Conservation (phyloP, 2,329 filamentous ascomycete species). For the Fusarium chlamydosporum region DNA sequence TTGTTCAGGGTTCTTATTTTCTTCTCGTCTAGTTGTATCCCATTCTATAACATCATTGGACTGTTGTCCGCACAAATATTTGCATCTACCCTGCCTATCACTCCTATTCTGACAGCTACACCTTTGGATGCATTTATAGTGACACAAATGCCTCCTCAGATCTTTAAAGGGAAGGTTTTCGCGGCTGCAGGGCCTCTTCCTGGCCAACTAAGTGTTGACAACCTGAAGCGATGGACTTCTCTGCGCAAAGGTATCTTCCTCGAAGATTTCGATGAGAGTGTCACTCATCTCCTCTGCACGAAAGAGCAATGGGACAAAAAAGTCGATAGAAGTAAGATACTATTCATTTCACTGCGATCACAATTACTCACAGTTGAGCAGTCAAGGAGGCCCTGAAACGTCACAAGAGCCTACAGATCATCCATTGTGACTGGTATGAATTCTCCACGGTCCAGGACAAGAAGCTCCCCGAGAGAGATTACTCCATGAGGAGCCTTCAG, state of each 20-base stretch:
- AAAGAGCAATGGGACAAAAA: slow-evolving; percentile 70
- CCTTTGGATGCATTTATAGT: not conserved
- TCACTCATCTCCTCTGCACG: slow-evolving; percentile 81
- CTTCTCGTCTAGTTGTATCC: not conserved
- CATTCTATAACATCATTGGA: not conserved
- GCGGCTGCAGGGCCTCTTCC: slow-evolving; percentile 72
- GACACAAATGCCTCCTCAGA: slow-evolving; percentile 54
- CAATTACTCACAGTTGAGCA: slow-evolving; percentile 23
- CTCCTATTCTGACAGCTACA: not conserved
- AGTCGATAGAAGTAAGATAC: slow-evolving; percentile 55
- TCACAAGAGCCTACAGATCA: slow-evolving; percentile 58
- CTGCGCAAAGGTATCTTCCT: slow-evolving; percentile 72
- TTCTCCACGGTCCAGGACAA: slow-evolving; percentile 58
- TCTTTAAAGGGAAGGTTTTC: slow-evolving; percentile 69
- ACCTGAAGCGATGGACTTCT: slow-evolving; percentile 76
- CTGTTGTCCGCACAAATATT: not conserved
- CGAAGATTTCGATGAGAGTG: slow-evolving; percentile 63
- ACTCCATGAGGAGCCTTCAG: slow-evolving; percentile 58
- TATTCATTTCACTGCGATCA: not conserved
- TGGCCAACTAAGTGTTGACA: slow-evolving; percentile 62
- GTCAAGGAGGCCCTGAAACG: slow-evolving; percentile 58
- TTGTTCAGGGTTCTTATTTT: not conserved
- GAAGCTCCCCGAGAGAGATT: slow-evolving; percentile 54
- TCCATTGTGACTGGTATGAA: slow-evolving; percentile 68
- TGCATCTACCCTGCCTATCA: not conserved